Base-by-base conservation (phyloP, 225 moss, liverwort and hornwort species). In the Physcomitrellopsis africana region DNA sequence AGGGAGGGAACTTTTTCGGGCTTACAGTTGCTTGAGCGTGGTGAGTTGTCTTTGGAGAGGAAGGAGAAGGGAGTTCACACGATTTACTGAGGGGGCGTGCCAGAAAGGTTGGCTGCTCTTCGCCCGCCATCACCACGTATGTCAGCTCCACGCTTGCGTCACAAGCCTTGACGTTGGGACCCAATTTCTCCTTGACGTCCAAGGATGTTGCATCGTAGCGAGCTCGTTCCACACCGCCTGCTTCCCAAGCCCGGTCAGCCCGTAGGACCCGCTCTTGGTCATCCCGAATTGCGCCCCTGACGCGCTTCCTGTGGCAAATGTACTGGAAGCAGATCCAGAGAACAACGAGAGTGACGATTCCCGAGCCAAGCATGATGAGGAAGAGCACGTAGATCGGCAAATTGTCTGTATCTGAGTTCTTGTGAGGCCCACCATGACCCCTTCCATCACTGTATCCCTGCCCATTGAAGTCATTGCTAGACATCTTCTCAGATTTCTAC, bases 101-200 rank as follows among this genome's bases (percentile, higher is more conserved):
- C 58, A 87, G 68, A 59, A 79, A 84, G 16, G 87, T 84, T 6
- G 87, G 84, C 14, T 75, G 58, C 0, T 82, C 77, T 47, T 87
- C 87, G 5, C 84, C 87, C 46, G 84, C 87, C 87, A 87, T 87
- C 76, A 87, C 84, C 67, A 87, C 84, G 17, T 63, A 83, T 42
- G 82, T 83, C 46, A 86, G 24, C 52, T 83, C 86, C 17, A 67
- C 74, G 17, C 20, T 24, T 3, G 67, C 65, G 61, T 71, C 72
- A 22, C 68, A 70, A 17, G 52, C 56, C 77, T 74, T 86, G 64
- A 8, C 56, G 14, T 57, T 67, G 9, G 24, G 14, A 1, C 47
- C 68, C 19, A 11, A 47, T 0, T 37, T 37, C 32, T 63, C 76
- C 16, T 72, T 72, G 5, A 24, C 41, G 1, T 8, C 24, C 2